Evolutionary conservation across 208 protist species (phyloP), one percentile per base, ranked within the genome.

Genomic region (Trypanosoma avium): DNA sequence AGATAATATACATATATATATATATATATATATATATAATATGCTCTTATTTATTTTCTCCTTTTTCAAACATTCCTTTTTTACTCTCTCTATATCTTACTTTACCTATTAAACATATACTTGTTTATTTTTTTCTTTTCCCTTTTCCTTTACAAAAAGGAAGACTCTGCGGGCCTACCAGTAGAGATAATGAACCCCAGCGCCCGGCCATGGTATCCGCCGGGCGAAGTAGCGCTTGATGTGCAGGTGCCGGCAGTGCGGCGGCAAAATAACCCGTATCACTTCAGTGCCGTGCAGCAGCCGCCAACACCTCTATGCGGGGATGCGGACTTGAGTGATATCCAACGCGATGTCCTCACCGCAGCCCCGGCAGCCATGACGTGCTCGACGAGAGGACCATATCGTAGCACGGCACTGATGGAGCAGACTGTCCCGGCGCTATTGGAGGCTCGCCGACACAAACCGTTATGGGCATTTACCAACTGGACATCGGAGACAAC

Each of bases 161-260:
- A 47, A 61, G 45, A 35, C 32, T 46, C 45, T 69, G 54, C 53
- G 8, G 46, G 43, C 5, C 29, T 45, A 35, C 32, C 54, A 60
- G n/a, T 45, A 29, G 42, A 53, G 38, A 57, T 38, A 38, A 73
- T 81, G 75, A 81, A 81, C 59, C 70, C 65, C 27, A 55, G 70
- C 65, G 70, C 75, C 17, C 46, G 30, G 45, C 75, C 75, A 42
- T 81, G 69, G 70, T 60, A 70, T 29, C 75, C 75, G 9, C 24
- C 58, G 10, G 50, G 47, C 17, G 67, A 57, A 40, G 40, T n/a
- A 22, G 57, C 35, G 33, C 15, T 27, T 42, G 35, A 48, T 24
- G 50, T 40, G 26, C 50, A 15, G 0, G 45, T 40, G 27, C 19
- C 36, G 19, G 27, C 36, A 19, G 58, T 66, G 21, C 58, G 67